A percentile compares a stretch with the other conserved stretches of the same genome.
Evolutionary conservation across 805 yeast species (phyloP).

Genomic region (Ogataea thermomethanolica): DNA sequence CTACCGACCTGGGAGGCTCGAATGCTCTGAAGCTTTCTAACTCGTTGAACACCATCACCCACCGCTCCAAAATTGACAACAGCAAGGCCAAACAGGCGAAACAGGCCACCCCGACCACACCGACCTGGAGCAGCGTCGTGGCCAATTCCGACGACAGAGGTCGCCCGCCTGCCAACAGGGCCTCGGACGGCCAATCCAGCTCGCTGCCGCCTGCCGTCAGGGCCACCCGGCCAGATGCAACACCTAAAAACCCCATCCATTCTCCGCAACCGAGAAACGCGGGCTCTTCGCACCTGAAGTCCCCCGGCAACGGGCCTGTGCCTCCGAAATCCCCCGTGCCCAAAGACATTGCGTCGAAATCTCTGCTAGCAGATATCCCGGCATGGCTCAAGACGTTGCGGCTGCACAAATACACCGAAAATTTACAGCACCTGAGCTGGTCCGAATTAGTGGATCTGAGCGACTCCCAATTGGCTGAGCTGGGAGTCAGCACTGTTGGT

Average conservation of each 20-base stretch:
- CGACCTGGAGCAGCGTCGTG: conserved; percentile 18
- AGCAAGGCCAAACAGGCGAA: conserved; percentile 19
- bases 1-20: conserved; percentile 25
- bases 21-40: conserved; percentile 29
- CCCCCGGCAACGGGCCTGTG: conserved; percentile 8
- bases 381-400: conserved; percentile 88
- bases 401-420: conserved; percentile 90
- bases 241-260: conserved; percentile 3
- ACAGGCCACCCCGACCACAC: conserved; percentile 1
- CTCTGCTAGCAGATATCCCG: conserved; percentile 72
- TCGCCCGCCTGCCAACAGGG: conserved; percentile 18
- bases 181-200: conserved; percentile 18
- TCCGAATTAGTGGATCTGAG: conserved; percentile 64
- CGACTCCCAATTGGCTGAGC: conserved; percentile 65
- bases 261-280: conserved; percentile 19
- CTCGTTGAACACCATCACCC: conserved; percentile 28
- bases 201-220: conserved; percentile 26
- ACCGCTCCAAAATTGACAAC: conserved; percentile 24
- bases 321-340: conserved; percentile 43
- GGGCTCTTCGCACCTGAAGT: conserved; percentile 7
- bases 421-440: conserved; percentile 75
- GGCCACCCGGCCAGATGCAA: conserved; percentile 9
- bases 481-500: conserved; percentile 92
- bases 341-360: conserved; percentile 48
- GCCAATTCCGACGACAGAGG: conserved; percentile 20